These are phyloP conservation scores for Suillus luteus DNA, from an alignment of 768 basidiomycete genomes.

Conservation along the genomic window DNA sequence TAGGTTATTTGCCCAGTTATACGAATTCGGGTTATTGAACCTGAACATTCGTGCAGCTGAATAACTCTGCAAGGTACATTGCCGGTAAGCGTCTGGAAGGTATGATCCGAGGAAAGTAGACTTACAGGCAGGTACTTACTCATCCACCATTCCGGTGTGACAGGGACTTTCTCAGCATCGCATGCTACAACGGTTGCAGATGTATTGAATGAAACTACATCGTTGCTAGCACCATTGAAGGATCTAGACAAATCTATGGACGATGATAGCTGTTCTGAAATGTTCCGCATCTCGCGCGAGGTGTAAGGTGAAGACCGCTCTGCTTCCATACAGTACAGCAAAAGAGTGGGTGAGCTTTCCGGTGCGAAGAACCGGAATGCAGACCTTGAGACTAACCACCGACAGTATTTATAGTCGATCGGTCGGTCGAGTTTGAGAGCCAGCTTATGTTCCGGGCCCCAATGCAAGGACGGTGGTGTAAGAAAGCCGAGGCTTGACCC, in stretches of 20 bases:
- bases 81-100: background rate
- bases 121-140: slow-evolving; percentile 13
- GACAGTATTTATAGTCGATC: background rate
- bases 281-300: background rate
- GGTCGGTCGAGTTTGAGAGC: background rate
- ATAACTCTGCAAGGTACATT: slow-evolving; percentile 2
- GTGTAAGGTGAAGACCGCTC: background rate
- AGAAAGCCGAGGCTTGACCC: background rate
- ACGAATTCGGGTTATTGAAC: slow-evolving; percentile 5
- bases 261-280: background rate
- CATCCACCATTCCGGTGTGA: slow-evolving; percentile 10
- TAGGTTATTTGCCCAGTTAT: slow-evolving; percentile 15
- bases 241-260: background rate
- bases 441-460: background rate
- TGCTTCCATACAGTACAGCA: background rate
- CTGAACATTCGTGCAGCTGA: slow-evolving; percentile 10
- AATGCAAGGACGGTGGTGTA: slow-evolving; percentile 1
- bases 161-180: slow-evolving; percentile 7
- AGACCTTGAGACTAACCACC: background rate
- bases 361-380: background rate
- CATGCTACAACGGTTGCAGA: background rate
- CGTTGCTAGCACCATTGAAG: background rate
- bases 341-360: background rate
- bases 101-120: background rate
- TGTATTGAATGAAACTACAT: background rate